Evolutionary conservation across 805 yeast species (phyloP).

Genomic region (Nematodospora valgi): DNA sequence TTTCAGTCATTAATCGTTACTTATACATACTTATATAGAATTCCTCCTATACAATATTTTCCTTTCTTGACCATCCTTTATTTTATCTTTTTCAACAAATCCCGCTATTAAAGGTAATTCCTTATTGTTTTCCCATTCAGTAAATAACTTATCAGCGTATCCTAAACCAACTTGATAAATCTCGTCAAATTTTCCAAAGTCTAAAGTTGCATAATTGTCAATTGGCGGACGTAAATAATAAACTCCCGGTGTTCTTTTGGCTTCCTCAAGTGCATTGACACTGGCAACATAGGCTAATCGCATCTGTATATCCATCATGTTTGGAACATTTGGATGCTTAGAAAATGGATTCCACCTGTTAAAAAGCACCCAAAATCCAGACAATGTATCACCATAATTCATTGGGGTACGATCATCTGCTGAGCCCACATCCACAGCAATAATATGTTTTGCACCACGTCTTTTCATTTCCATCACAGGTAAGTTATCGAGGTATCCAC

Average conservation of each 20-base stretch:
- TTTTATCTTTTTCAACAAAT: constrained; percentile 17
- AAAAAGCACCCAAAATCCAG: constrained; percentile 87
- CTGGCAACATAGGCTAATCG: constrained; percentile 92
- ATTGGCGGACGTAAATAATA: constrained; percentile 91
- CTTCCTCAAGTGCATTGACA: constrained; percentile 86
- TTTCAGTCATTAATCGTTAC: neutral
- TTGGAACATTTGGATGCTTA: constrained; percentile 81
- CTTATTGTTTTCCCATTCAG: constrained; percentile 48
- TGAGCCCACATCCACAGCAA: constrained; percentile 96
- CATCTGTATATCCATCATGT: constrained; percentile 91
- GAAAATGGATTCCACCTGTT: constrained; percentile 92
- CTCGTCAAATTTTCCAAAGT: constrained; percentile 88
- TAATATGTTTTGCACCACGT: constrained; percentile 78
- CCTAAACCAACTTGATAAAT: constrained; percentile 76
- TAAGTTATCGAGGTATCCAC: constrained; percentile 92
- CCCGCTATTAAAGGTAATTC: constrained; percentile 66
- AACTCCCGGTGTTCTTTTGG: constrained; percentile 81
- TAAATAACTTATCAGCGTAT: constrained; percentile 62
- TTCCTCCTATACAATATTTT: constrained; percentile 50
- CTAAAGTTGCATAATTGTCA: constrained; percentile 86
- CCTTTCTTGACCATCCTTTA: constrained; percentile 18
- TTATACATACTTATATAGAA: constrained; percentile 45
- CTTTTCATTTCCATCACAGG: constrained; percentile 91
- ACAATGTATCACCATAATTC: constrained; percentile 88
- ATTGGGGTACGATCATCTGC: constrained; percentile 87